A percentile compares a stretch with the other conserved stretches of the same genome.
Conservation (phyloP, 2,329 filamentous ascomycete genomes). For the Penicillium verrucosum region DNA sequence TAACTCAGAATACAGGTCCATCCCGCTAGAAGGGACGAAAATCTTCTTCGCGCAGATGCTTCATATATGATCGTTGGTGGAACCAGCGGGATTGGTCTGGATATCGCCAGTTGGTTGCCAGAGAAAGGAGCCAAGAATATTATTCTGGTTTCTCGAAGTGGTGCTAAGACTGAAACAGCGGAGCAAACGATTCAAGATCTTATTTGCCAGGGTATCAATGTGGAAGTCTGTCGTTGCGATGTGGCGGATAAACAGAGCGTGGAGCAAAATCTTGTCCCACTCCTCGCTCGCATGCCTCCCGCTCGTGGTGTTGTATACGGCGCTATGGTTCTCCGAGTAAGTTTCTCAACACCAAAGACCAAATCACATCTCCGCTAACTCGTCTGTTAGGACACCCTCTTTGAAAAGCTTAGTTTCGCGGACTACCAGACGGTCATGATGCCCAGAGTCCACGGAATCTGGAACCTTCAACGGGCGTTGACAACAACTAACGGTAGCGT, state of each 20-base stretch:
- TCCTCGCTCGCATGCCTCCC: conserved; percentile 32
- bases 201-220: conserved; percentile 14
- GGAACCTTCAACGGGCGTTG: conserved; percentile 31
- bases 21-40: conserved; percentile 19
- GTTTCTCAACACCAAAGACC: neutral
- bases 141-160: conserved; percentile 52
- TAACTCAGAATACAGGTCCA: conserved; percentile 15
- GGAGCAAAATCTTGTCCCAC: conserved; percentile 15
- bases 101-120: conserved; percentile 51
- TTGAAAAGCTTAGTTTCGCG: conserved; percentile 29
- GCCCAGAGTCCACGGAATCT: conserved; percentile 28
- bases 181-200: conserved; percentile 16
- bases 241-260: conserved; percentile 25
- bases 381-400: conserved; percentile 18
- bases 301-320: conserved; percentile 46
- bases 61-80: conserved; percentile 60
- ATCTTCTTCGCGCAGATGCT: conserved; percentile 23
- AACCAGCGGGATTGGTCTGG: conserved; percentile 56
- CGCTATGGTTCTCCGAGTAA: conserved; percentile 45
- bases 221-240: conserved; percentile 33
- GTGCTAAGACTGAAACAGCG: conserved; percentile 19
- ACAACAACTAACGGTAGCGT: conserved; percentile 10
- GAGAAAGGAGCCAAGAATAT: conserved; percentile 52
- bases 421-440: conserved; percentile 25
- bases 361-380: conserved; percentile 1